phyloP scores from a whole-genome alignment of 1,284 basidiomycete species.

The Volvariella volvacea region DNA sequence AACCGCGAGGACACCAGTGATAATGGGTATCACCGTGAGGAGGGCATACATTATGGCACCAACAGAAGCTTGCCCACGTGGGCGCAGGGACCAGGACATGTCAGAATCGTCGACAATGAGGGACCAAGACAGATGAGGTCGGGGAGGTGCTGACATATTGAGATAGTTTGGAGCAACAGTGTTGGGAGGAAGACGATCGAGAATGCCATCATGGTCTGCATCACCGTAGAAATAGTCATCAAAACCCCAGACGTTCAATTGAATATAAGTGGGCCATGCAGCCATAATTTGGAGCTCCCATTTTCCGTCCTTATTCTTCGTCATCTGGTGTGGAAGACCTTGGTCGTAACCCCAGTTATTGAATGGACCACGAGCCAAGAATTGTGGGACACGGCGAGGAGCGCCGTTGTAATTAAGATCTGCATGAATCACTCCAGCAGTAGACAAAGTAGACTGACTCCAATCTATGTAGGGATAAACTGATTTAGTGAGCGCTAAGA shows the following conservation, averaged over 20 bases:
- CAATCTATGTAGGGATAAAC: constrained; percentile 48
- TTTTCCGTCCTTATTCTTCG: constrained; percentile 48
- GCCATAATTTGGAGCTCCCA: constrained; percentile 85
- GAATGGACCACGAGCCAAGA: constrained; percentile 81
- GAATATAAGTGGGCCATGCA: constrained; percentile 80
- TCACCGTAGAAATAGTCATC: constrained; percentile 92
- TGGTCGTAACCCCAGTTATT: constrained; percentile 88
- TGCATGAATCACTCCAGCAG: constrained; percentile 68
- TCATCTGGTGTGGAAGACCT: constrained; percentile 67
- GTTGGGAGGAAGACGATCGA: constrained; percentile 88
- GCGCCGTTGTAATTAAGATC: constrained; percentile 54
- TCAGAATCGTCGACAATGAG: constrained; percentile 72
- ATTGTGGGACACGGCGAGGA: constrained; percentile 76
- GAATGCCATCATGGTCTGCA: constrained; percentile 75
- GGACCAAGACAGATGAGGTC: constrained; percentile 80
- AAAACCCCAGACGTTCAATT: constrained; percentile 83
- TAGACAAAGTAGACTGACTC: constrained; percentile 57
- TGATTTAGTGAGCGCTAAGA: background rate
- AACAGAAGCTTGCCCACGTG: constrained; percentile 74
- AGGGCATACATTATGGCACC: constrained; percentile 83
- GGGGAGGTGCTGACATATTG: constrained; percentile 81
- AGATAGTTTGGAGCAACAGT: constrained; percentile 79
- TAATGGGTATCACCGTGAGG: constrained; percentile 72
- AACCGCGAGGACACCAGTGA: constrained; percentile 79
- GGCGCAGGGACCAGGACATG: constrained; percentile 71